phyloP scores from a whole-genome alignment of 2,329 filamentous ascomycete genomes.

The Fusarium circinatum region DNA sequence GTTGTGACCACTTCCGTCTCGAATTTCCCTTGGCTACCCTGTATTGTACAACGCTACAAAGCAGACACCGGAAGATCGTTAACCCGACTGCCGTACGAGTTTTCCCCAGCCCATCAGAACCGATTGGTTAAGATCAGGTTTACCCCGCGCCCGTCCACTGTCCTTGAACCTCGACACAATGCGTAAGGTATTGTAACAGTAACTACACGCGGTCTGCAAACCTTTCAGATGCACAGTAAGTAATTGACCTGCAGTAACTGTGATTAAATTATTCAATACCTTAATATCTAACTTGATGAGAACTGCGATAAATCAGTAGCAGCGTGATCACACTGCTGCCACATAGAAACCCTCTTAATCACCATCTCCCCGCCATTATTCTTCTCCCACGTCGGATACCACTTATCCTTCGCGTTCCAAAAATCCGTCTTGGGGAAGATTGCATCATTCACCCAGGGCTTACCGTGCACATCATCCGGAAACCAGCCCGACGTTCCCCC shows the following conservation, averaged over 20 bases:
- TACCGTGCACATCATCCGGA: not conserved
- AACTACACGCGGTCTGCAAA: no score
- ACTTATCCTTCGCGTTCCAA: not conserved
- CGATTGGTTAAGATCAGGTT: not conserved
- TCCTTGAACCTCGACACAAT: not conserved
- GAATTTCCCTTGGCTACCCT: not conserved
- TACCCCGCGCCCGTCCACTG: no score
- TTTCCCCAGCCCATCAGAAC: not conserved
- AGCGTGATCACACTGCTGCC: not conserved
- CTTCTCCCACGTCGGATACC: not conserved
- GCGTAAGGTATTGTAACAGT: rapidly evolving
- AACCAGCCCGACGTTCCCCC: not conserved
- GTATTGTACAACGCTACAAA: no score
- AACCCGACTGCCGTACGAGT: rapidly evolving
- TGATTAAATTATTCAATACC: rapidly evolving
- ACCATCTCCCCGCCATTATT: not conserved
- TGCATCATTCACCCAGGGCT: not conserved
- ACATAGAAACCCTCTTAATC: not conserved
- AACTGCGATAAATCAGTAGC: not conserved
- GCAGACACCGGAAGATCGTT: rapidly evolving
- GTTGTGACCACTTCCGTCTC: not conserved
- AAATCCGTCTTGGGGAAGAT: not conserved
- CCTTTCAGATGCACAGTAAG: rapidly evolving
- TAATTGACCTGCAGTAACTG: rapidly evolving
- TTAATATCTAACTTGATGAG: not conserved